Evolutionary conservation across 345 rosid species (phyloP), one percentile per base, ranked within the genome.

Genomic region (Fremontodendron californicum): DNA sequence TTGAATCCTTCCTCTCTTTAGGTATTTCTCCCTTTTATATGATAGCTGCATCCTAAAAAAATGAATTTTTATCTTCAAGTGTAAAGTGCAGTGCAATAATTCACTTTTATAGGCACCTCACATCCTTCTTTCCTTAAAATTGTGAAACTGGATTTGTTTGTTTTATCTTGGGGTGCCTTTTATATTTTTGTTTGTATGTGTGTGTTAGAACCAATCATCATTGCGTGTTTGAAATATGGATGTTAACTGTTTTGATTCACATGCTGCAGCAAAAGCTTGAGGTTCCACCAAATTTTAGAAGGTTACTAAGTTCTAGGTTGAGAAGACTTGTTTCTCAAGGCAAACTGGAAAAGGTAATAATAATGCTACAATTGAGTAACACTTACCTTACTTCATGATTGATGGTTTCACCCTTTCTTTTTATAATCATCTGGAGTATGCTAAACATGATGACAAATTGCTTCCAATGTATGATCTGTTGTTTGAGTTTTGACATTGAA

Each of bases 251-350:
- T 4, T 51, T 35, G 60, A n/a, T 71, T 71, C 39, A 19, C 29
- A 51, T 71, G 61, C 37, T 79, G 89, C 92, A 91, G 88, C 83
- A 86, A 88, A 87, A 85, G 84, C 89, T 84, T 29, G 89, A 86
- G 74, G 85, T 85, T 74, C 93, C 93, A 29, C 81, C 74, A 78
- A 87, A 88, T 79, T 93, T 93, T 75, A 86, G 90, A 79, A 85
- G 90, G 85, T 52, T 81, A 25, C 75, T 91, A 61, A 79, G 90
- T 84, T 85, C 91, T 79, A 93, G 89, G 78, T 85, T 91, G 84
- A 87, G 94, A 80, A 87, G 91, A 80, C 92, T 93, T 75, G 93
- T 90, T 77, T 80, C 83, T 21, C 91, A 90, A 81, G 89, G 89
- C 48, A 93, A 90, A 85, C 85, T 91, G 18, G 89, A 86, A 85